A percentile compares a stretch with the other conserved stretches of the same genome.
Conservation (phyloP, 208 protist species). For the Acanthamoeba sp. region DNA sequence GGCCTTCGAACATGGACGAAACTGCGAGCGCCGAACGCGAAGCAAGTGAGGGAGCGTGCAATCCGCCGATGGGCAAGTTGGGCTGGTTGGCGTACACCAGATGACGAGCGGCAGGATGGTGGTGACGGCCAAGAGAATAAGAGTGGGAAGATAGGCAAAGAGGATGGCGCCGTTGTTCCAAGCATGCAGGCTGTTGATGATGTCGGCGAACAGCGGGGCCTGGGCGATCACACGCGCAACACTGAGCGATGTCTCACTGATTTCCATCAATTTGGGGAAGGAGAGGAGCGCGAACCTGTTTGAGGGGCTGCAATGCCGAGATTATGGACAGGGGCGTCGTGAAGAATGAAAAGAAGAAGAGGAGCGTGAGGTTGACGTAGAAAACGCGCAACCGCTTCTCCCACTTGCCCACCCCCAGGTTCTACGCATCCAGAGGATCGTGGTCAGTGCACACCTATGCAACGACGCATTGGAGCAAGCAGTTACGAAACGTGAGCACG, state of each 20-base stretch:
- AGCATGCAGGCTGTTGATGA: slow-evolving; percentile 8
- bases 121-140: slow-evolving; percentile 67
- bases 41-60: neutral
- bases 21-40: neutral
- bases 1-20: slow-evolving; percentile 70
- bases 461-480: neutral
- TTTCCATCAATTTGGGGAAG: too few species aligned
- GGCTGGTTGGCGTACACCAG: slow-evolving; percentile 75
- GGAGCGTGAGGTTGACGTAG: slow-evolving; percentile 65
- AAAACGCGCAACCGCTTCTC: slow-evolving; percentile 64
- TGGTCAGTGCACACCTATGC: neutral
- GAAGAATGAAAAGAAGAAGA: slow-evolving; percentile 72
- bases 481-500: neutral
- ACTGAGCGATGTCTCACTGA: too few species aligned
- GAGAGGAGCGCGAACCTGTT: neutral
- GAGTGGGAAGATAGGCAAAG: slow-evolving; percentile 70
- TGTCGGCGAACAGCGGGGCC: slow-evolving; percentile 42
- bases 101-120: slow-evolving; percentile 69
- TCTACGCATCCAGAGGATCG: neutral
- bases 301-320: slow-evolving; percentile 45
- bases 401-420: slow-evolving; percentile 72
- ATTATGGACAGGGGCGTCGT: slow-evolving; percentile 69
- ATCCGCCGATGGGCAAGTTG: neutral
- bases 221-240: too few species aligned
- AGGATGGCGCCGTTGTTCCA: slow-evolving; percentile 67